Conservation (phyloP, 768 basidiomycete genomes). For the Rhizopogon salebrosus region DNA sequence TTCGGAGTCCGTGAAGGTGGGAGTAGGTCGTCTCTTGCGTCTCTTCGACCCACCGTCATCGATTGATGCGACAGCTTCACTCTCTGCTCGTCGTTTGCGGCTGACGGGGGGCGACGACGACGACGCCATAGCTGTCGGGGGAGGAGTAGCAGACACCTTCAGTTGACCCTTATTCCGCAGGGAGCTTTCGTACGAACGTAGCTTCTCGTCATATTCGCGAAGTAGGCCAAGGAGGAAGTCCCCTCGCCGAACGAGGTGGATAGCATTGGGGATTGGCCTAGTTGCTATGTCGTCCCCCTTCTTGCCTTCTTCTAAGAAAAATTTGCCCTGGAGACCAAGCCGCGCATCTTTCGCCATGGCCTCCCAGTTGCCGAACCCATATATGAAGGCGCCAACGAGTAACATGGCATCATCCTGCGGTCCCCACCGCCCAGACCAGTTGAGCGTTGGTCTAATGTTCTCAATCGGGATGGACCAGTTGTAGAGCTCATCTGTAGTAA, state of each 20-base stretch:
- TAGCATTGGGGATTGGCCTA: constrained; percentile 92
- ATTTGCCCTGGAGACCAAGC: constrained; percentile 83
- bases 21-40: constrained; percentile 90
- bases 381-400: constrained; percentile 85
- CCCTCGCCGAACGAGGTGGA: constrained; percentile 94
- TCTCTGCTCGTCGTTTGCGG: constrained; percentile 76
- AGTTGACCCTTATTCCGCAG: constrained; percentile 65
- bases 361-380: constrained; percentile 98
- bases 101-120: constrained; percentile 39
- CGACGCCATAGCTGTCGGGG: constrained; percentile 65
- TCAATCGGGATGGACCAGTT: constrained; percentile 89
- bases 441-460: constrained; percentile 87
- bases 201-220: constrained; percentile 85
- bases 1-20: constrained; percentile 93
- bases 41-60: constrained; percentile 67
- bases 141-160: constrained; percentile 71
- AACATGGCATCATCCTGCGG: constrained; percentile 91
- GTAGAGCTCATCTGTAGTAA: constrained; percentile 62
- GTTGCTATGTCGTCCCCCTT: constrained; percentile 82
- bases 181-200: constrained; percentile 82
- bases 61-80: constrained; percentile 77
- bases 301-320: constrained; percentile 98
- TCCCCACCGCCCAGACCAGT: constrained; percentile 96
- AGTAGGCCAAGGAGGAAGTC: constrained; percentile 86
- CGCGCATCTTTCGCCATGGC: constrained; percentile 84